These are phyloP conservation scores for Penicillium psychrofluorescens DNA, from an alignment of 495 filamentous ascomycete species.

Conservation along the genomic window DNA sequence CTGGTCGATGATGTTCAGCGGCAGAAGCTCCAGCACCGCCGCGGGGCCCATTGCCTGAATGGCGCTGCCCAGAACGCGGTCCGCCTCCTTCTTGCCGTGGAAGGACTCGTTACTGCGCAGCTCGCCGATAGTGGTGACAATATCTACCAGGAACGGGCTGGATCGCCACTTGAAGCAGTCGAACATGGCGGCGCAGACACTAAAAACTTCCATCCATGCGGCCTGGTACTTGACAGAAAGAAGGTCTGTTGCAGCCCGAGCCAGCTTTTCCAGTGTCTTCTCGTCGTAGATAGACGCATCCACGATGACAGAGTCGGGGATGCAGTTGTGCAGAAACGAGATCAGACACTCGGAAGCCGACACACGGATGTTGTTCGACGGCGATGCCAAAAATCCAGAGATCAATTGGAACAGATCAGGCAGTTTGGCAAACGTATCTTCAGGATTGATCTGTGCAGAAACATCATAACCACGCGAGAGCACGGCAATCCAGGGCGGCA, in stretches of 20 bases:
- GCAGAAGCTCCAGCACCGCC: constrained; percentile 68
- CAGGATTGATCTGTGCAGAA: constrained; percentile 72
- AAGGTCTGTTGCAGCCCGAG: constrained; percentile 57
- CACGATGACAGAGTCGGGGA: constrained; percentile 70
- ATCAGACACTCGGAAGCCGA: constrained; percentile 93
- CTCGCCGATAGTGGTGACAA: constrained; percentile 74
- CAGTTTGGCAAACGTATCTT: constrained; percentile 83
- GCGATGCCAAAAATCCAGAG: constrained; percentile 70
- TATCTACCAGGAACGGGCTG: constrained; percentile 61
- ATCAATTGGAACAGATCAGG: constrained; percentile 74
- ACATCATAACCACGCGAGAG: constrained; percentile 91
- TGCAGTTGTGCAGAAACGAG: constrained; percentile 81
- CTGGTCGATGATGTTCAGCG: constrained; percentile 75
- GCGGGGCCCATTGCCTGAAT: constrained; percentile 84
- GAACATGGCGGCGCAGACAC: constrained; percentile 79
- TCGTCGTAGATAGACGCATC: constrained; percentile 87
- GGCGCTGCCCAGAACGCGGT: constrained; percentile 78
- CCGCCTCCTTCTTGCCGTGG: constrained; percentile 88
- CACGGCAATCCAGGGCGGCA: constrained; percentile 95
- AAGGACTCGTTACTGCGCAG: constrained; percentile 85
- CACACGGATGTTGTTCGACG: constrained; percentile 83
- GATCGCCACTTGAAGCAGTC: constrained; percentile 81
- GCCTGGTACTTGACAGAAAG: constrained; percentile 85
- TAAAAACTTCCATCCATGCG: constrained; percentile 94
- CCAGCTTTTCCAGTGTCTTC: constrained; percentile 70